Base-by-base conservation (phyloP, 345 rosid species). In the Jatropha curcas region DNA sequence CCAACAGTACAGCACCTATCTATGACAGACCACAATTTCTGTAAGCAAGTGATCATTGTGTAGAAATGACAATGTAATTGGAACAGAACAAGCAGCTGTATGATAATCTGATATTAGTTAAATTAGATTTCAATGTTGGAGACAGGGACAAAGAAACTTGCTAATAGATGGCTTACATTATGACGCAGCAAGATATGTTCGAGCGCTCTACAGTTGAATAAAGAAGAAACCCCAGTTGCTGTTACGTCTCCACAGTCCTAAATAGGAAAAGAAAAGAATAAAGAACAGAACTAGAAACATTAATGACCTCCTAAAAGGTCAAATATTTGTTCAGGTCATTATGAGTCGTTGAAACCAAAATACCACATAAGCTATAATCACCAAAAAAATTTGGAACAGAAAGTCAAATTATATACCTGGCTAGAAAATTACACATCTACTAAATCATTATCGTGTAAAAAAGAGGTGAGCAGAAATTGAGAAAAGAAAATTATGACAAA, bases 101-200 rank as follows among this genome's bases (percentile, higher is more conserved):
- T 16, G 35, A n/a, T n/a, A n/a, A n/a, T n/a, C n/a, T n/a, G 67
- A 37, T 62, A 20, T n/a, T 10, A 11, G 7, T 8, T 37, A 37
- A 16, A 65, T 13, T 65, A 13, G 33, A 43, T 8, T 65, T 8
- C 1, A 37, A 0, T 13, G 28, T n/a, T 9, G 65, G 67, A 16
- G 31, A 46, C 24, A 14, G 34, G 48, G 14, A 48, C 70, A 67
- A 28, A 60, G 5, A 5, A 68, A 39, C 56, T 27, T 28, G 35
- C n/a, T 19, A 51, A 64, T 63, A 71, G 74, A 82, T 39, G 64
- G 62, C 88, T 86, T 71, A 92, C 96, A 72, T 86, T 92, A 86
- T 92, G 98, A 27, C 93, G 92, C 71, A 92, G 83, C 63, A 82
- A 74, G 72, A 92, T 86, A 83, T 84, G 85, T 82, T 92, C 96